Evolutionary conservation across 768 basidiomycete species (phyloP), one percentile per base, ranked within the genome.

Genomic region (Piloderma croceum): DNA sequence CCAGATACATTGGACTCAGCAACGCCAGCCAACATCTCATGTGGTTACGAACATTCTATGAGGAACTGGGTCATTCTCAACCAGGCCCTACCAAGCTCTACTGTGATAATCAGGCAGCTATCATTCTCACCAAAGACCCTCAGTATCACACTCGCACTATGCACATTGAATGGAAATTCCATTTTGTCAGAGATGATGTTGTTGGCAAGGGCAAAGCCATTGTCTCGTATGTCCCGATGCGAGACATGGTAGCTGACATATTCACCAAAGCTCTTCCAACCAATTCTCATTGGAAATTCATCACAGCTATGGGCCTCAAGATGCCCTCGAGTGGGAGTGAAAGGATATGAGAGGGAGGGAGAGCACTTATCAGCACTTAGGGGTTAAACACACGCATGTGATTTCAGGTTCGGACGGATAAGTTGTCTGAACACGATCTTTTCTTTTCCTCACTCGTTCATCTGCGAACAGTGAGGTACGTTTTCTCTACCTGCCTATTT

Each of bases 1-100:
- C 64, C 1, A 68, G 70, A 47, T 69, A 64, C 48, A 57, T 67
- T 23, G 63, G 63, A 2, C 45, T 54, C 7, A 39, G 59, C 1
- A 50, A 62, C 33, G 55, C 63, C 2, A 41, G 54, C 0, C 47
- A 57, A 24, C 56, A 68, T 44, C 57, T 48, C 3, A 25, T 65
- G 6, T 70, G 65, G 65, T 42, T 60, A 1, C 45, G 44, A 3
- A 34, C 20, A 17, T 34, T 57, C 4, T 29, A 48, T 1, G 13
- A 31, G 1, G 50, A 56, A 20, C 22, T 62, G 1, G 45, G 45
- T 2, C 41, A 44, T 13, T 15, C n/a, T 2, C 34, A 44, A 1
- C 1, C 22, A 1, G 13, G 13, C 1, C 40, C 58, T 10, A 50
- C 42, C 0, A 23, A 34, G 12, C 42, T 63, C 17, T 43, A 50